Evolutionary conservation across 2,329 filamentous ascomycete species (phyloP).

Genomic region (Calonectria montana): DNA sequence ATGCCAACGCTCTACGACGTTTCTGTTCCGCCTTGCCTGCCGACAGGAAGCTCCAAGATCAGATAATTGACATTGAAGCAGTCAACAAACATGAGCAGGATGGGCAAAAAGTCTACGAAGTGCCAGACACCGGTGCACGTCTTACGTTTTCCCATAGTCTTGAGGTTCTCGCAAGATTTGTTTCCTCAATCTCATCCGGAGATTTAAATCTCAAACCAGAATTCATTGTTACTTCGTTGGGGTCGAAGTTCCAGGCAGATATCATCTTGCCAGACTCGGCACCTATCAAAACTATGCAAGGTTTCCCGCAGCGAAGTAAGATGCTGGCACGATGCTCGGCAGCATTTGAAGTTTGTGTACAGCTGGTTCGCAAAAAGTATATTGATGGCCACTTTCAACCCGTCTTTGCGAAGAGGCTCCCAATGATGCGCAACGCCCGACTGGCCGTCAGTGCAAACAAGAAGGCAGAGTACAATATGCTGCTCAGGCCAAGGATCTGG

Average conservation of each 20-base stretch:
- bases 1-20: slow-evolving; percentile 73
- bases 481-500: slow-evolving; percentile 84
- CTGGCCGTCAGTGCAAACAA: slow-evolving; percentile 86
- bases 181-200: slow-evolving; percentile 66
- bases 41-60: slow-evolving; percentile 67
- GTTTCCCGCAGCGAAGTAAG: slow-evolving; percentile 75
- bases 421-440: slow-evolving; percentile 86
- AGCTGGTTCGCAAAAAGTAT: slow-evolving; percentile 73
- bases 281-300: slow-evolving; percentile 75
- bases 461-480: slow-evolving; percentile 79
- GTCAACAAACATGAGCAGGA: slow-evolving; percentile 34
- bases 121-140: slow-evolving; percentile 77
- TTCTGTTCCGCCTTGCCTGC: slow-evolving; percentile 83
- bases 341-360: slow-evolving; percentile 83
- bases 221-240: slow-evolving; percentile 71
- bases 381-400: slow-evolving; percentile 82
- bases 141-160: slow-evolving; percentile 83
- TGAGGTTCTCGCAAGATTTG: slow-evolving; percentile 77
- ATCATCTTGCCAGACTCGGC: slow-evolving; percentile 81
- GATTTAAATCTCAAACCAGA: slow-evolving; percentile 55
- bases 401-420: slow-evolving; percentile 76
- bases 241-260: slow-evolving; percentile 77
- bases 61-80: slow-evolving; percentile 27
- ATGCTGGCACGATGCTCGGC: slow-evolving; percentile 86
- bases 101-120: slow-evolving; percentile 64